Conservation (phyloP, 179 eudicot genomes). For the Beta lomatogona region DNA sequence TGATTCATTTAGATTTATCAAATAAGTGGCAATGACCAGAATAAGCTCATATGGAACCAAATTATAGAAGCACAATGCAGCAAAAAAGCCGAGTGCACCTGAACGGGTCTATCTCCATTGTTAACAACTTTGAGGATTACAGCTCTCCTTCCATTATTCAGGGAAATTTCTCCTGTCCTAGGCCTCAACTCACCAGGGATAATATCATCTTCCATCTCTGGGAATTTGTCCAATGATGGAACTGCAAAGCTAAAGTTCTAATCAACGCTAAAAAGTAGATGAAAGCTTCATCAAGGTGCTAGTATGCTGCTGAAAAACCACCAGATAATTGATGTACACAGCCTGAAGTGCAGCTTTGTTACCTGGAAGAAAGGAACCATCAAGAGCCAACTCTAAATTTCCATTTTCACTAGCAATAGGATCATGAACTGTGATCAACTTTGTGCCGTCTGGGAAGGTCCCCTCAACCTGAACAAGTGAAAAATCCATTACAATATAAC, state of each 20-base stretch:
- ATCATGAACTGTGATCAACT: conserved; percentile 83
- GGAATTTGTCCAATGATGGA: conserved; percentile 83
- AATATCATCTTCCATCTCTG: conserved; percentile 44
- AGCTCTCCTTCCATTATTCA: conserved; percentile 71
- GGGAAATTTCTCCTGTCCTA: conserved; percentile 50
- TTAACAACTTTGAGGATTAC: conserved; percentile 72
- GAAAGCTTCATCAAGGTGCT: conserved; percentile 15
- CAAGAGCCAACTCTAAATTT: conserved; percentile 79
- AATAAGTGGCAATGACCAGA: not conserved
- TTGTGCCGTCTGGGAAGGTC: conserved; percentile 93
- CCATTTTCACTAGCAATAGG: conserved; percentile 85
- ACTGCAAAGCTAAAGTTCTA: conserved; percentile 60
- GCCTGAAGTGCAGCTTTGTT: conserved; percentile 10
- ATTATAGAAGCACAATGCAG: conserved; percentile 11
- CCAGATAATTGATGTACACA: conserved; percentile 1
- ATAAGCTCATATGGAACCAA: conserved; percentile 2
- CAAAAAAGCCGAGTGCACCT: conserved; percentile 47
- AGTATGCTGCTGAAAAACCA: not conserved
- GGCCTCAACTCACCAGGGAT: conserved; percentile 75
- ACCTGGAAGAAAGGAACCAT: conserved; percentile 98
- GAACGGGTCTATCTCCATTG: conserved; percentile 88
- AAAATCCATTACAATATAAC: not conserved
- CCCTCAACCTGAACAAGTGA: conserved; percentile 72
- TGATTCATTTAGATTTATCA: not conserved
- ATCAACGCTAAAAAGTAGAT: conserved; percentile 10